Conservation (phyloP, 306 rosid genomes). For the Prosopis cineraria region DNA sequence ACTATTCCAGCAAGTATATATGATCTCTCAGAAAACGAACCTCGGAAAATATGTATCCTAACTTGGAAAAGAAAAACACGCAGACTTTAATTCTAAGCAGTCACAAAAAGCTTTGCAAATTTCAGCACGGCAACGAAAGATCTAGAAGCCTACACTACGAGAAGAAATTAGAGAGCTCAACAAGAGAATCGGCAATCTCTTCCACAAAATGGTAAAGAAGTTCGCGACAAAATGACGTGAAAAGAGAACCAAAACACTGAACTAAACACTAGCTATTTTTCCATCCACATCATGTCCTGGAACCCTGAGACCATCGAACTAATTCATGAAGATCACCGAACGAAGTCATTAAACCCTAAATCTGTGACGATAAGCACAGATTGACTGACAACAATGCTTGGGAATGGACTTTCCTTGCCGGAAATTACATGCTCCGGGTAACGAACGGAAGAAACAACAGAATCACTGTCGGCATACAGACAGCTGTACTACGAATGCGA, state of each 20-base stretch:
- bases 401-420: neutral
- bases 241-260: neutral
- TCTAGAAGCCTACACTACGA: constrained; percentile 15
- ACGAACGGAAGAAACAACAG: neutral
- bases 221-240: neutral
- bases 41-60: neutral
- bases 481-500: neutral
- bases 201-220: neutral
- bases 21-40: neutral
- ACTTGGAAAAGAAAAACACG: neutral
- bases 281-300: neutral
- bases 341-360: neutral
- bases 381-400: neutral
- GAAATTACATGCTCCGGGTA: neutral
- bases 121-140: constrained; percentile 9
- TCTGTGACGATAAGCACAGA: neutral
- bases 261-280: neutral
- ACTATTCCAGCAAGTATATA: neutral
- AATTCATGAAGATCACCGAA: too few relatives aligned
- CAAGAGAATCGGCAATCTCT: neutral
- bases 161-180: neutral
- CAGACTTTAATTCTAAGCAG: neutral
- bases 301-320: neutral
- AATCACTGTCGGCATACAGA: neutral
- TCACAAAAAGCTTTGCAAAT: neutral